Percentiles rank a stretch among this genome's conserved stretches.
Conservation (phyloP, 2,329 filamentous ascomycete species). For the Paecilomyces sp. region DNA sequence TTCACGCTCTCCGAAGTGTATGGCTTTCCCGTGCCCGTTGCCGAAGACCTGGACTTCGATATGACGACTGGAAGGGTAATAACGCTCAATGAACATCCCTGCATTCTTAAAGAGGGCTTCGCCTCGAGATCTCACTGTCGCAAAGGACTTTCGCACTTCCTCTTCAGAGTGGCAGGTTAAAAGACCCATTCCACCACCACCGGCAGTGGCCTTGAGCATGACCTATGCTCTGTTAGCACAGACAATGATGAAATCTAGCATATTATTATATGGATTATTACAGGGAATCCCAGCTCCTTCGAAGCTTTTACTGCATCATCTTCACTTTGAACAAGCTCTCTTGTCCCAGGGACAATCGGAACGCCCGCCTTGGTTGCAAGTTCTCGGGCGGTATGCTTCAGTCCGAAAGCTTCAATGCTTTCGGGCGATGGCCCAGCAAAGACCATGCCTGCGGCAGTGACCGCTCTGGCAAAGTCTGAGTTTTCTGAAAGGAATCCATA, state of each 20-base stretch:
- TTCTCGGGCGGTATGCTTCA: slow-evolving; percentile 52
- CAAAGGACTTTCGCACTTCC: slow-evolving; percentile 64
- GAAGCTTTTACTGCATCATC: slow-evolving; percentile 42
- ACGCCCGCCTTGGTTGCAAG: slow-evolving; percentile 47
- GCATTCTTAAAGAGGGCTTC: slow-evolving; percentile 74
- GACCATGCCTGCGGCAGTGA: slow-evolving; percentile 47
- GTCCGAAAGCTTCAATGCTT: slow-evolving; percentile 49
- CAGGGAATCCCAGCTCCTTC: slow-evolving; percentile 4
- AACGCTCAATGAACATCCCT: slow-evolving; percentile 78
- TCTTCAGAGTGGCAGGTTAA: slow-evolving; percentile 61
- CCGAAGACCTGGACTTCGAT: slow-evolving; percentile 90
- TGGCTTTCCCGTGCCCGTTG: slow-evolving; percentile 68
- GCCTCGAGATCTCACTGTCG: slow-evolving; percentile 68
- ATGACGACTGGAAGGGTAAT: slow-evolving; percentile 70
- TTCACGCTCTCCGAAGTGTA: slow-evolving; percentile 81
- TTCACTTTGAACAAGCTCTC: slow-evolving; percentile 41
- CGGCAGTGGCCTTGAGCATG: slow-evolving; percentile 71
- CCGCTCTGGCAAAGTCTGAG: slow-evolving; percentile 50
- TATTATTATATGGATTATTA: neutral
- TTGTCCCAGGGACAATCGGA: slow-evolving; percentile 49
- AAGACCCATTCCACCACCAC: slow-evolving; percentile 80
- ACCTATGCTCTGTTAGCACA: slow-evolving; percentile 34
- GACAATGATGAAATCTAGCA: neutral
- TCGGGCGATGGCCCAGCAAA: slow-evolving; percentile 54
- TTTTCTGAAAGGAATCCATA: slow-evolving; percentile 64